Evolutionary conservation across 2,329 filamentous ascomycete species (phyloP), one percentile per base, ranked within the genome.

Genomic region (Corniculantispora saksenae): DNA sequence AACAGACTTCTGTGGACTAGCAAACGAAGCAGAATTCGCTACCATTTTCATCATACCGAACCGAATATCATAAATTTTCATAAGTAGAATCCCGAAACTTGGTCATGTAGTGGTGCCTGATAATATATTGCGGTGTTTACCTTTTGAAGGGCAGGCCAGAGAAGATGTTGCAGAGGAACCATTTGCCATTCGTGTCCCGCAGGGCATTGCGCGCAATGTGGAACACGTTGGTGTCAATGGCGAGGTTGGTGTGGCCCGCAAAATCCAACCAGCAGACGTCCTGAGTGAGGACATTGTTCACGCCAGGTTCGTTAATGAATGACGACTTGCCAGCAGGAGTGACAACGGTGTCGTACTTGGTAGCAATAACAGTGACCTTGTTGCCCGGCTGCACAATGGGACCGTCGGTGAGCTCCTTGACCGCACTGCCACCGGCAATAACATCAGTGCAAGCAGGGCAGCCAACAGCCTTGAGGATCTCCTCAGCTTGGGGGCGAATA

Each of bases 381-480:
- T 67, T 68, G 2, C 67, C 67, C 7, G 58, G 51, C 56, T 68
- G 67, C 13, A 64, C 61, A 35, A 69, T 68, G 19, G 56, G 53
- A n/a, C 55, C 64, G 21, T 57, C 53, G n/a, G 64, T 66, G 56
- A 69, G 65, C 27, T 64, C 60, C 32, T 60, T 63, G 63, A 66
- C 57, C 5, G 65, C 53, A 17, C 58, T 55, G 23, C 67, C 66
- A 17, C 54, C 65, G 1, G 45, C 50, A 6, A 65, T 56, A 59
- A 69, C 54, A 47, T 67, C 66, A 15, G 63, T 62, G 60, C 67
- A 69, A 7, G 61, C 66, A 13, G 53, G 27, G 63, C 67, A 69
- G 21, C 67, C 67, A 3, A 69, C 32, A 6, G 57, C 53, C 27
- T 63, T 53, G 47, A 69, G 61, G 8, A 64, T 45, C 7, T 47